These are phyloP conservation scores for Cryphonectria carpinicola DNA, from an alignment of 2,329 filamentous ascomycete species.

Conservation along the genomic window DNA sequence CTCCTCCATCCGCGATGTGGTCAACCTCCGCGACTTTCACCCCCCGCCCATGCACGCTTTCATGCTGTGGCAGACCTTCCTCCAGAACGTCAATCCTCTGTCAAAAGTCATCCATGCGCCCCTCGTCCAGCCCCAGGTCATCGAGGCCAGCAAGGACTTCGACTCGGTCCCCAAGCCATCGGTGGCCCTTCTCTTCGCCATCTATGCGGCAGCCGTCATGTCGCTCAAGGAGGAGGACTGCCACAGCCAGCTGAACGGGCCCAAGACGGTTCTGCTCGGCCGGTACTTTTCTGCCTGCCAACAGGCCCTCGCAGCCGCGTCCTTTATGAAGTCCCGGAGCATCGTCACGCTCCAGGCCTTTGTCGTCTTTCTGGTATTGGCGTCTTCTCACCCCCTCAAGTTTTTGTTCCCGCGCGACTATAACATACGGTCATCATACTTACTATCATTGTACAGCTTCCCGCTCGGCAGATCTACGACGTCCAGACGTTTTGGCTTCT, in stretches of 20 bases:
- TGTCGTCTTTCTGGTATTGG: constrained; percentile 24
- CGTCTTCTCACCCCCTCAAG: not conserved
- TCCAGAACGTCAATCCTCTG: constrained; percentile 57
- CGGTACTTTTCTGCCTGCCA: constrained; percentile 28
- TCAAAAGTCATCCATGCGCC: constrained; percentile 56
- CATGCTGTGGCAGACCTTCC: constrained; percentile 53
- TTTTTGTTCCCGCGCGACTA: not conserved
- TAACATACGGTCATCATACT: not conserved
- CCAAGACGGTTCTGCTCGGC: constrained; percentile 19
- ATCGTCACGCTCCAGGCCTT: constrained; percentile 28
- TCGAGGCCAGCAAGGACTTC: constrained; percentile 30
- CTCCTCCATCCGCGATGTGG: constrained; percentile 17
- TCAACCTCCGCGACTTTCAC: constrained; percentile 35
- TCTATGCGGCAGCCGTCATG: constrained; percentile 28
- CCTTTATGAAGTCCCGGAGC: constrained; percentile 28
- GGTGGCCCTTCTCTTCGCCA: constrained; percentile 29
- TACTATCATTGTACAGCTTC: constrained; percentile 20
- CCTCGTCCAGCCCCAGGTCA: constrained; percentile 42
- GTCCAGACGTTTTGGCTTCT: constrained; percentile 29
- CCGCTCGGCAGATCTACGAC: constrained; percentile 27
- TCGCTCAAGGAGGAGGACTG: constrained; percentile 30
- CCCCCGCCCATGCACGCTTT: constrained; percentile 39
- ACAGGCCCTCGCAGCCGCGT: constrained; percentile 28
- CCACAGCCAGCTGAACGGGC: constrained; percentile 20
- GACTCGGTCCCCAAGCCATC: constrained; percentile 25